phyloP scores from a whole-genome alignment of 108 stramenopile genomes.

The Skeletonema marinoi region DNA sequence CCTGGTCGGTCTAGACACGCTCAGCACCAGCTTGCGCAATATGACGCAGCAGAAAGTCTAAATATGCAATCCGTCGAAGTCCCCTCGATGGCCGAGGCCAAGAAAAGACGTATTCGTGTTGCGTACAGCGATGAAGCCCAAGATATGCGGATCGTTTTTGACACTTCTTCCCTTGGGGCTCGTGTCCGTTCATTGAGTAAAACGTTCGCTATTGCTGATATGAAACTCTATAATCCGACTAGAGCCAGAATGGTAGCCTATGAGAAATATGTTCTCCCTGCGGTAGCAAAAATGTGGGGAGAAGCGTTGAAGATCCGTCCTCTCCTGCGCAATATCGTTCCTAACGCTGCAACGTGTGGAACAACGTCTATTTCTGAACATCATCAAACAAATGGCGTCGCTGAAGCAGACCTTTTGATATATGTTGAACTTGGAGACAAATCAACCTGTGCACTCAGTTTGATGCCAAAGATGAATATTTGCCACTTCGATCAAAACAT shows the following conservation, averaged over 20 bases:
- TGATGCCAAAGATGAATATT: conserved; percentile 28
- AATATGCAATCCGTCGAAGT: conserved; percentile 1
- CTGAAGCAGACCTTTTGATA: conserved; percentile 36
- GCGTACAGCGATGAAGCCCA: conserved; percentile 8
- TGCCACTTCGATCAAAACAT: conserved; percentile 61
- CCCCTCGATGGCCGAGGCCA: conserved; percentile 23
- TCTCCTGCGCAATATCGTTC: conserved; percentile 15
- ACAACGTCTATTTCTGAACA: conserved; percentile 15
- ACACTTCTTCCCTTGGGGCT: conserved; percentile 18
- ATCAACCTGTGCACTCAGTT: conserved; percentile 12
- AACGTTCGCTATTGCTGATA: conserved; percentile 16
- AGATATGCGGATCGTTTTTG: conserved; percentile 30
- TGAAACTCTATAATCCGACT: conserved; percentile 21
- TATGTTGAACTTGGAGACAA: conserved; percentile 24
- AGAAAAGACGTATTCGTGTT: conserved; percentile 20
- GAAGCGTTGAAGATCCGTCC: conserved; percentile 19
- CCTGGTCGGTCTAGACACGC: conserved; percentile 24
- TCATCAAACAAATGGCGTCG: conserved; percentile 29
- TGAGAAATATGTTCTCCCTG: conserved; percentile 27
- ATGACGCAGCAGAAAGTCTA: conserved; percentile 10
- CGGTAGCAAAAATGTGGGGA: conserved; percentile 26
- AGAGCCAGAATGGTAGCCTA: conserved; percentile 23
- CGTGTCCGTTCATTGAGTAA: conserved; percentile 21
- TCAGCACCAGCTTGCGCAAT: conserved; percentile 33
- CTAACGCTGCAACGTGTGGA: conserved; percentile 17